Evolutionary conservation across 768 basidiomycete species (phyloP), one percentile per base, ranked within the genome.

Genomic region (Pulveroboletus ravenelii): DNA sequence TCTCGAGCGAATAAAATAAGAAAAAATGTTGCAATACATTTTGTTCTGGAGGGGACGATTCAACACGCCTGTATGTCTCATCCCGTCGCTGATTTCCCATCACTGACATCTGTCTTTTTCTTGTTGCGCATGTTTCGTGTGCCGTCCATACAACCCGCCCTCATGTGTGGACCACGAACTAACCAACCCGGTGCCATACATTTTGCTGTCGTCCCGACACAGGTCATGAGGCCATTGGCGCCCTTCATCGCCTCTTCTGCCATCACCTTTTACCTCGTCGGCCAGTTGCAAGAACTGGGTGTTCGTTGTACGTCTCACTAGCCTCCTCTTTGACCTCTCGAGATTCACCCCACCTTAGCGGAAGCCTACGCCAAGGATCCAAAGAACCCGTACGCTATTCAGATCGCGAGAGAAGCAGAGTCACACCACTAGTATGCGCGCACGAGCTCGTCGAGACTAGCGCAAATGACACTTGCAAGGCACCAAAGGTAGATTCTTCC

Each of bases 351-450:
- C 35, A 45, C 36, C 51, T 23, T 52, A 88, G 88, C 87, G 52
- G 78, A 78, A 55, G 68, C 75, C 62, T 89, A 78, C 66, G 80
- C 81, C 57, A 84, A 81, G 59, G 86, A 91, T 66, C 80, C 89
- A 31, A 81, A 81, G 64, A 92, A 92, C 77, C 89, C 89, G 34
- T 88, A 89, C 69, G 85, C 84, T 10, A 82, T 81, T 20, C 78
- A 85, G 62, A 80, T 90, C 50, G 86, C 89, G 47, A 81, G 79
- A 65, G 78, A 86, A 65, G 55, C 58, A 2, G 72, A 85, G 64
- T 62, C 61, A n/a, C 74, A 74, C 43, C 73, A 75, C 34, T 73
- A 65, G 57, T 36, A 41, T 39, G 9, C 35, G 29, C 5, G 31
- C 31, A 15, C 32, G 25, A 3, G 6, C 4, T 38, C n/a, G 3